These are phyloP conservation scores for Lactarius vividus DNA, from an alignment of 768 basidiomycete species.

Conservation along the genomic window DNA sequence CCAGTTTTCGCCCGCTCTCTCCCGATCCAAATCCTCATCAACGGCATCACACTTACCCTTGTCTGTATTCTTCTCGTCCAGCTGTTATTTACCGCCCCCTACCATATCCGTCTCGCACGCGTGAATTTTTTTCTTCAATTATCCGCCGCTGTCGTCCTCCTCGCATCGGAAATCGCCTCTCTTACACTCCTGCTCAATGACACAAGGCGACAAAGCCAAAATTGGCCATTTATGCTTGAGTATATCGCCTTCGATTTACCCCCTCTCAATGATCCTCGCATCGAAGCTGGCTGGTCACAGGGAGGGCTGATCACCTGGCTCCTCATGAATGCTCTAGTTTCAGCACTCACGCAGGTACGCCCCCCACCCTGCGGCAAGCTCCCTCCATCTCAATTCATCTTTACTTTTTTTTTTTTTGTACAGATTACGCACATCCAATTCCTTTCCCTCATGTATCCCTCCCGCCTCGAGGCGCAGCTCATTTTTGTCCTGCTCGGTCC, in stretches of 20 bases:
- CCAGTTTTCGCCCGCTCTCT: conserved; percentile 85
- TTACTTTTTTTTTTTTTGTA: not conserved
- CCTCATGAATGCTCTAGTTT: conserved; percentile 82
- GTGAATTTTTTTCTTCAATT: conserved; percentile 91
- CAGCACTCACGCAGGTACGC: conserved; percentile 80
- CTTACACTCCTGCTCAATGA: conserved; percentile 69
- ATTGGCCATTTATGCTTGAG: conserved; percentile 95
- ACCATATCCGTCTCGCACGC: conserved; percentile 91
- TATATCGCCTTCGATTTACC: conserved; percentile 85
- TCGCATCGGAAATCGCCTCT: conserved; percentile 74
- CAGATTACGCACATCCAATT: conserved; percentile 98
- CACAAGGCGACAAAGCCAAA: conserved; percentile 57
- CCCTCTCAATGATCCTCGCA: conserved; percentile 40
- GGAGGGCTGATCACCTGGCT: conserved; percentile 76
- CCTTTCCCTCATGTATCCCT: conserved; percentile 91
- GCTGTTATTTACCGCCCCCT: conserved; percentile 91
- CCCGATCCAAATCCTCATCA: conserved; percentile 85
- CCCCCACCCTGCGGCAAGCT: not conserved
- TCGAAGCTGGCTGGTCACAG: conserved; percentile 51
- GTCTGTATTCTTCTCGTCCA: conserved; percentile 85
- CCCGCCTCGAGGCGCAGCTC: conserved; percentile 78
- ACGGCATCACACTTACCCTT: conserved; percentile 82
- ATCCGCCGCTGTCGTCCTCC: conserved; percentile 74
- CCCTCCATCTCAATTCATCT: not conserved
- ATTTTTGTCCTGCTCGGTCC: conserved; percentile 87